Base-by-base conservation (phyloP, 2,329 filamentous ascomycete genomes). In the Aquanectria penicillioides region DNA sequence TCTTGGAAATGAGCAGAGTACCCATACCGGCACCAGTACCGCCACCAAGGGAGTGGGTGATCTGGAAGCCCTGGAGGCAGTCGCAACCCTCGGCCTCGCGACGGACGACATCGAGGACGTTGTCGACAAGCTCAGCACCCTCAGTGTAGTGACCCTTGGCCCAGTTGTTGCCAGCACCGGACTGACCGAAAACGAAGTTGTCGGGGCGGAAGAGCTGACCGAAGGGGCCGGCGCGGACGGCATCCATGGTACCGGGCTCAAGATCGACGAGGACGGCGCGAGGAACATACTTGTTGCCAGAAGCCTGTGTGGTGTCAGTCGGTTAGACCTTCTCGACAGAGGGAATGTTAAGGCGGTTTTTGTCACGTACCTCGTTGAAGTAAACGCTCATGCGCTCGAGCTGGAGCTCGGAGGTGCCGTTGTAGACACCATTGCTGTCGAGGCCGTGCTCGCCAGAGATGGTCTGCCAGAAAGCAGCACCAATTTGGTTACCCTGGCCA, bases 21-120 rank as follows among this genome's bases (percentile, higher is more conserved):
- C 95, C 95, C 95, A 99, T 99, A 91, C 95, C 95, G 74, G 95
- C 94, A 93, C 95, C 95, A 75, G 95, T 99, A 89, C 95, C 95
- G 91, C 95, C 95, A 90, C 95, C 95, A 68, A 98, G 94, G 52
- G 95, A 98, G 91, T 99, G 95, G 78, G 95, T 99, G 85, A 99
- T 98, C 87, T 99, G 95, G 91, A 99, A 99, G 80, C 95, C 95
- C 86, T 99, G 95, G 67, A 99, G 94, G 88, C 93, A 97, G 88
- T 99, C 95, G 78, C 95, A 98, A 80, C 92, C 93, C 85, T 99
- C 95, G 71, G 95, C 94, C 87, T 99, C 95, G 75, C 95, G 94
- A 78, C 95, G 95, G 77, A 99, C 94, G 69, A 99, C 95, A 78
- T 98, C 95, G 72, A 99, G 89, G 71, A 99, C 95, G 77, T 97